Evolutionary conservation across 306 rosid genomes (phyloP).

Genomic region (Mimosa bimucronata): DNA sequence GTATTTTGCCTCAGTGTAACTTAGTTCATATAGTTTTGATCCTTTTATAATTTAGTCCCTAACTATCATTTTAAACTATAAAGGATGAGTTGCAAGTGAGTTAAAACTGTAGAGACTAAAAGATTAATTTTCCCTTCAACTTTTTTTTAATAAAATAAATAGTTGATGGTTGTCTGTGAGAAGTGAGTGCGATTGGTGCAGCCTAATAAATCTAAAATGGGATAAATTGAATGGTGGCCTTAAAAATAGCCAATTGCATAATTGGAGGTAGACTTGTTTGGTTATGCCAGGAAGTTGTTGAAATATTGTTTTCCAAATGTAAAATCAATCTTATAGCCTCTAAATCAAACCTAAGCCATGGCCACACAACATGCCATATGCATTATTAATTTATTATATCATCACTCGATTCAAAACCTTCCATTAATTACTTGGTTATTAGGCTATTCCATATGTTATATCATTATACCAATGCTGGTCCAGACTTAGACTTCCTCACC

Average conservation of each 20-base stretch:
- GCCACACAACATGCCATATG: background rate
- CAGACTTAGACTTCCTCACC: slow-evolving; percentile 13
- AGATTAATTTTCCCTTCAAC: too few relatives aligned
- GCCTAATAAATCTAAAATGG: background rate
- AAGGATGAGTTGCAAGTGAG: too few relatives aligned
- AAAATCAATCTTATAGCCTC: slow-evolving; percentile 21
- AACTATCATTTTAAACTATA: too few relatives aligned
- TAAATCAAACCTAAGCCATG: background rate
- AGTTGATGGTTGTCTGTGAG: background rate
- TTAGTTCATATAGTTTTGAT: too few relatives aligned
- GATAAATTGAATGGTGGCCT: background rate
- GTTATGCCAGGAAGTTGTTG: slow-evolving; percentile 32
- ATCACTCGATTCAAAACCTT: background rate
- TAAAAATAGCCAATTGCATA: background rate
- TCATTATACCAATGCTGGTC: background rate
- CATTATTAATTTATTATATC: background rate
- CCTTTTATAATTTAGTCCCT: too few relatives aligned
- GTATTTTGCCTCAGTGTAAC: too few relatives aligned
- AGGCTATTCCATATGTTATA: background rate
- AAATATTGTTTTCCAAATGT: slow-evolving; percentile 30
- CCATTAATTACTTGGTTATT: slow-evolving; percentile 12
- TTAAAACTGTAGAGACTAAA: too few relatives aligned
- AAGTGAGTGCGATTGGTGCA: background rate
- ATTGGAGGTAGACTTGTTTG: background rate
- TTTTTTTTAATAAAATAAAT: background rate